Conservation (phyloP, 2,329 filamentous ascomycete species). For the Alternaria rosae region DNA sequence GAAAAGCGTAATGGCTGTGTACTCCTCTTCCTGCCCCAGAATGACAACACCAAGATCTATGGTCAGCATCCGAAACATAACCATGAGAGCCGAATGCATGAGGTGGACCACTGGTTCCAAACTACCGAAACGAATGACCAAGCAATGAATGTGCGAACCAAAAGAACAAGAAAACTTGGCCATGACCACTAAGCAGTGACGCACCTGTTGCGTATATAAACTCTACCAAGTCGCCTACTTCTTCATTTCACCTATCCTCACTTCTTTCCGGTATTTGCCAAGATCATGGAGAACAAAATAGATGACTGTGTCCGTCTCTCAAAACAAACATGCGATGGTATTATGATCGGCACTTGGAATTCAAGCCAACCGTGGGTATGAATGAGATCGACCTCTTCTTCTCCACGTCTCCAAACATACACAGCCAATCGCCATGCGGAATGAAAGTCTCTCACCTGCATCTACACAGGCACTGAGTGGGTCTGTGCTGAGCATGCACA, state of each 20-base stretch:
- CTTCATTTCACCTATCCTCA: no score
- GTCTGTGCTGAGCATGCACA: not conserved
- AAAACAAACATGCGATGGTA: no score
- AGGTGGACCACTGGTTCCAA: not conserved
- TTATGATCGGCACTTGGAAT: no score
- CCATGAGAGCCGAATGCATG: not conserved
- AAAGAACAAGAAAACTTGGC: accelerated
- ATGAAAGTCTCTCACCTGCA: no score
- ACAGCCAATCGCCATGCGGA: no score
- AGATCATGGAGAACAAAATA: no score
- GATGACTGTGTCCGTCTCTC: no score
- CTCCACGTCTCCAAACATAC: not conserved
- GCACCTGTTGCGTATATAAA: not conserved
- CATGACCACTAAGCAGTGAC: not conserved
- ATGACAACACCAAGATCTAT: accelerated
- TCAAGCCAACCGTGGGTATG: no score
- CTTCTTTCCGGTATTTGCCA: no score
- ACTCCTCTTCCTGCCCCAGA: not conserved
- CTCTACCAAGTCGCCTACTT: no score
- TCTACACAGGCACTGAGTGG: not conserved
- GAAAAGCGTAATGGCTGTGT: not conserved
- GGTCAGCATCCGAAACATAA: not conserved
- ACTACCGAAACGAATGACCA: accelerated
- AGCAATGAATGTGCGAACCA: accelerated
- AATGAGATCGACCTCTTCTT: not conserved